phyloP scores from a whole-genome alignment of 1,284 basidiomycete species.

The Marasmius oreades region DNA sequence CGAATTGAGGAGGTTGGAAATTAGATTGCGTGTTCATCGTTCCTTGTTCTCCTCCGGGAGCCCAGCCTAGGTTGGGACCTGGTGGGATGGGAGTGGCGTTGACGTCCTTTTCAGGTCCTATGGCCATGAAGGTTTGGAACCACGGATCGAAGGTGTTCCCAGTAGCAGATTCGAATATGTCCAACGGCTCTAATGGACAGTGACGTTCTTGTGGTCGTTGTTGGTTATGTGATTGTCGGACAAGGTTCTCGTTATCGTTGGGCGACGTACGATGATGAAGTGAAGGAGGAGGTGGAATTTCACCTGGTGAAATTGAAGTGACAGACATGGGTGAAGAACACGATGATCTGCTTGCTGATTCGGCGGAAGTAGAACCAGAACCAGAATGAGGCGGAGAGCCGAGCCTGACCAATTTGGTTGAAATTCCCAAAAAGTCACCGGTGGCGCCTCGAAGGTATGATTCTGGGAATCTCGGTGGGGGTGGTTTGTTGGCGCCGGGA shows the following conservation, averaged over 20 bases:
- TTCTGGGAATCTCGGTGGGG: conserved; percentile 15
- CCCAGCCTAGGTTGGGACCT: not conserved
- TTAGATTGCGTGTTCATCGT: not conserved
- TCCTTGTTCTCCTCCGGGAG: not conserved
- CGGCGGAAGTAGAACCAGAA: not conserved
- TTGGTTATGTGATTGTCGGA: not conserved
- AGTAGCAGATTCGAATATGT: not conserved
- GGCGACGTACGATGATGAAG: not conserved
- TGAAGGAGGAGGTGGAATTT: not conserved
- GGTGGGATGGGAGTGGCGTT: not conserved
- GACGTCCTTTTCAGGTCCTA: not conserved
- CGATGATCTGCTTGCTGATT: not conserved
- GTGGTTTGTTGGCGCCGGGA: too few relatives aligned
- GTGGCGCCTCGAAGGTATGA: conserved; percentile 18
- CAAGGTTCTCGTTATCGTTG: not conserved
- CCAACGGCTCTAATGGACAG: not conserved
- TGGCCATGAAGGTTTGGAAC: conserved; percentile 2
- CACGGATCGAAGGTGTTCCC: not conserved
- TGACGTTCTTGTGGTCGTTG: not conserved
- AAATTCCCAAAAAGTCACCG: conserved; percentile 20
- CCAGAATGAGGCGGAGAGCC: conserved; percentile 7
- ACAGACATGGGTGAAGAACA: not conserved
- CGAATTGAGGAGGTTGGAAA: not conserved
- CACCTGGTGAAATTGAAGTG: not conserved
- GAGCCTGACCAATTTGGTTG: conserved; percentile 20